phyloP scores from a whole-genome alignment of 768 basidiomycete genomes.

The Dendrothele bispora region DNA sequence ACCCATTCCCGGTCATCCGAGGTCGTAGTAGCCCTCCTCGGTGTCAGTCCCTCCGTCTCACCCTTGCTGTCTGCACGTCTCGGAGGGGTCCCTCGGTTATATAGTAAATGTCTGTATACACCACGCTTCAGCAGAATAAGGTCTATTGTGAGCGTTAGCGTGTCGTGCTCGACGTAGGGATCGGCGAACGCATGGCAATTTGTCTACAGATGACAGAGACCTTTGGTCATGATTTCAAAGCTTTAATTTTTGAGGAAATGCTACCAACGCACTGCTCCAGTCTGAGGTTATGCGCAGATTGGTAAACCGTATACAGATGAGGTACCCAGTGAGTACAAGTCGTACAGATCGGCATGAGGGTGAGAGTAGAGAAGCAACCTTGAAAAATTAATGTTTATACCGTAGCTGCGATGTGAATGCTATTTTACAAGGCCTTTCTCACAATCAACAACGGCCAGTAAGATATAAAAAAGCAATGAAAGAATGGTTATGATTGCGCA shows the following conservation, averaged over 20 bases:
- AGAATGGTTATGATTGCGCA: too few species aligned
- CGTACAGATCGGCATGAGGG: conserved; percentile 77
- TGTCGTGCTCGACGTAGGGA: conserved; percentile 85
- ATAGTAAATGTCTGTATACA: conserved; percentile 80
- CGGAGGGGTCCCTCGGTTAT: conserved; percentile 73
- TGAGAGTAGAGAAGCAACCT: too few species aligned
- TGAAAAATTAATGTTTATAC: too few species aligned
- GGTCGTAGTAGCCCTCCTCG: neutral
- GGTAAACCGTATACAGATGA: conserved; percentile 80
- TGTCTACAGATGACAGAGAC: conserved; percentile 33
- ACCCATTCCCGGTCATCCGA: conserved; percentile 24
- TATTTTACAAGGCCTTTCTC: too few species aligned
- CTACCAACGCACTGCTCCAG: conserved; percentile 80
- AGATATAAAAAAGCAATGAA: too few species aligned
- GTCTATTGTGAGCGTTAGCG: conserved; percentile 71
- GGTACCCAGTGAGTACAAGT: conserved; percentile 64
- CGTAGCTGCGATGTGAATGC: too few species aligned
- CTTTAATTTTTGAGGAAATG: conserved; percentile 1
- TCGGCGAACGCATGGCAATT: conserved; percentile 72
- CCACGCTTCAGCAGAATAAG: conserved; percentile 80
- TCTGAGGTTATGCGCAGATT: conserved; percentile 74
- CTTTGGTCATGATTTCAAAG: conserved; percentile 2
- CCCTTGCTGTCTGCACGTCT: conserved; percentile 35
- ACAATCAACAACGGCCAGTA: too few species aligned
- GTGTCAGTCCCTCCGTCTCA: conserved; percentile 4